These are phyloP conservation scores for Xylariales sp. DNA, from an alignment of 2,329 filamentous ascomycete species.

Conservation along the genomic window DNA sequence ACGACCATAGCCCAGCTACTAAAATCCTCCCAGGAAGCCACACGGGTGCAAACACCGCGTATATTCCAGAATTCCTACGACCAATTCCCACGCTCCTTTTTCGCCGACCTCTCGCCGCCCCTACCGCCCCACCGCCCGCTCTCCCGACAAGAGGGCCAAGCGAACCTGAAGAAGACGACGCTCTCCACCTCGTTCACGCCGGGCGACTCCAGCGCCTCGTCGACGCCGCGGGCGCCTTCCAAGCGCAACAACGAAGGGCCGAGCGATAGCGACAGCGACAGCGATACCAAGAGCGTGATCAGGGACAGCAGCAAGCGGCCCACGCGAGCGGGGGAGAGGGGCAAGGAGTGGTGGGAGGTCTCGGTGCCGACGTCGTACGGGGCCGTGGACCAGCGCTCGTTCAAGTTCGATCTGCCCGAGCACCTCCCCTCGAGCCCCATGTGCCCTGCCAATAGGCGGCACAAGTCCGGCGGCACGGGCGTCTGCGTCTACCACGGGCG, in stretches of 20 bases:
- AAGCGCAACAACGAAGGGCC: background rate
- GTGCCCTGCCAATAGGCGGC: conserved; percentile 61
- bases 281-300: background rate
- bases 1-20: background rate
- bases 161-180: conserved; percentile 18
- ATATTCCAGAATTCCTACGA: conserved; percentile 53
- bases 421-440: conserved; percentile 64
- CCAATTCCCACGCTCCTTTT: conserved; percentile 56
- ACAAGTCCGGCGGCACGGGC: conserved; percentile 58
- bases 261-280: background rate
- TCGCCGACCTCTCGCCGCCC: conserved; percentile 55
- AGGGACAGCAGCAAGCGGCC: background rate
- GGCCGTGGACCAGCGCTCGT: conserved; percentile 44
- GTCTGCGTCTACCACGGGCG: conserved; percentile 64
- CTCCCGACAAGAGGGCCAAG: conserved; percentile 24
- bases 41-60: conserved; percentile 61
- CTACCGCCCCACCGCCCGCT: conserved; percentile 14
- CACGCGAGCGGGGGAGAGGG: conserved; percentile 20
- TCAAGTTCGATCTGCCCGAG: conserved; percentile 63
- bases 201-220: conserved; percentile 14
- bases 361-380: conserved; percentile 41
- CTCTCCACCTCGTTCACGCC: conserved; percentile 25
- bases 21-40: conserved; percentile 57
- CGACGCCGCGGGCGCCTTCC: background rate
- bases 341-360: conserved; percentile 51